Percentiles rank a stretch among this genome's conserved stretches.
Evolutionary conservation across 2,329 filamentous ascomycete species (phyloP).

Genomic region (Colletotrichum higginsianum): DNA sequence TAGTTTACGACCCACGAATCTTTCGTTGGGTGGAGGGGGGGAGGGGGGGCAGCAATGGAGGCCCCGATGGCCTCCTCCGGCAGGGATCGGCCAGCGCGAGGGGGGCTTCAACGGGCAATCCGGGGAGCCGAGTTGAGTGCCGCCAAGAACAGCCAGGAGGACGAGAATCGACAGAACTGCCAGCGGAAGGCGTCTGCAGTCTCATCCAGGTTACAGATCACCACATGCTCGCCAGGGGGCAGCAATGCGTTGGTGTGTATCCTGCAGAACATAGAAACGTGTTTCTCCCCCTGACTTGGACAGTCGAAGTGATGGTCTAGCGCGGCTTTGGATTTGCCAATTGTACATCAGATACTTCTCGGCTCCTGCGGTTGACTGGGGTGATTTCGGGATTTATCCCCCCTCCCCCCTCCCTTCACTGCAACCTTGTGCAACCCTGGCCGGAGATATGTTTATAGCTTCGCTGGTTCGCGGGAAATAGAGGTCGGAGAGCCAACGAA

Average conservation of each 20-base stretch:
- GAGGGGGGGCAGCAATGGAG: not conserved
- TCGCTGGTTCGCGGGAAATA: not conserved
- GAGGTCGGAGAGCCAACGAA: too few species aligned
- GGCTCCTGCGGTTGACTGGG: not conserved
- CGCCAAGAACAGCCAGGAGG: not conserved
- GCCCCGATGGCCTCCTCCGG: not conserved
- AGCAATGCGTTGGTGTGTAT: not conserved
- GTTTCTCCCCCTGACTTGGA: conserved; percentile 7
- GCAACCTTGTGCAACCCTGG: not conserved
- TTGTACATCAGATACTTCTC: not conserved
- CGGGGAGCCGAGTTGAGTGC: conserved; percentile 8
- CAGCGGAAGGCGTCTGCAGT: conserved; percentile 6
- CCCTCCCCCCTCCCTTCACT: not conserved
- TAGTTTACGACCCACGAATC: not conserved
- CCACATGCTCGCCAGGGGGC: not conserved
- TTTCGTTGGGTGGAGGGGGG: conserved; percentile 5
- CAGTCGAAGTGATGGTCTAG: not conserved
- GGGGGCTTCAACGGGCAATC: conserved; percentile 1
- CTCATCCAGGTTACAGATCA: conserved; percentile 16
- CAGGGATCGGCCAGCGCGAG: conserved; percentile 9
- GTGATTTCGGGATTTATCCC: not conserved
- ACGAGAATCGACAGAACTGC: not conserved
- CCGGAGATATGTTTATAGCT: not conserved
- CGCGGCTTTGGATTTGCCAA: conserved; percentile 1
- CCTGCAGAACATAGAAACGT: conserved; percentile 10